Percentiles rank a stretch among this genome's conserved stretches.
These are phyloP conservation scores for Spergularia bocconei DNA, from an alignment of 148 eudicot species.

Conservation along the genomic window DNA sequence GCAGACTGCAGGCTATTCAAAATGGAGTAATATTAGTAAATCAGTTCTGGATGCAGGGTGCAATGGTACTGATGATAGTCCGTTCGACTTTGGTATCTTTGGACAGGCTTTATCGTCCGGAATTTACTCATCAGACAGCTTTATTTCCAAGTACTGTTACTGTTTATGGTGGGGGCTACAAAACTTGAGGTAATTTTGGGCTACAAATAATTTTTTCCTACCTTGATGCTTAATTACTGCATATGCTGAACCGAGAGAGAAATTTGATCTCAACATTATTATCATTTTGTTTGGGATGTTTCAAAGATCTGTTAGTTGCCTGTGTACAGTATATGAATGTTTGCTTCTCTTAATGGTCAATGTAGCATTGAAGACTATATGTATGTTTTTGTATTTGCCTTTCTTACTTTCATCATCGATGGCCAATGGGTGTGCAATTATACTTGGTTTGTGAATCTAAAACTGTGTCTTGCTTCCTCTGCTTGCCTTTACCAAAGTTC, in stretches of 20 bases:
- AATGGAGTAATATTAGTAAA: conserved; percentile 45
- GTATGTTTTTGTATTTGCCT: neutral
- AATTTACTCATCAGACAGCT: conserved; percentile 55
- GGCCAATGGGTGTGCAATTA: too few relatives aligned
- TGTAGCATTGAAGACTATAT: neutral
- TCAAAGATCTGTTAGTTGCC: neutral
- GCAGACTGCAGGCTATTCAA: conserved; percentile 31
- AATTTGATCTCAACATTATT: neutral
- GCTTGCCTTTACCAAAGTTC: too few relatives aligned
- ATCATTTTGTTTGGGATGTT: neutral
- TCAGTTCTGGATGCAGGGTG: conserved; percentile 40
- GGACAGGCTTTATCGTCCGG: conserved; percentile 65
- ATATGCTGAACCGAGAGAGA: neutral
- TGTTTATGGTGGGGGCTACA: conserved; percentile 97
- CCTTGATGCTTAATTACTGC: neutral
- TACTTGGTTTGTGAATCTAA: neutral
- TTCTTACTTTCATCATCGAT: neutral
- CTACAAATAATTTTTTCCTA: neutral
- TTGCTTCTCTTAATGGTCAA: neutral
- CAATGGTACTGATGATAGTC: conserved; percentile 37
- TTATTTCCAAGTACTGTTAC: conserved; percentile 73
- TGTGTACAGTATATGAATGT: neutral
- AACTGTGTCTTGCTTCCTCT: too few relatives aligned
- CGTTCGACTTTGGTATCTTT: conserved; percentile 85
- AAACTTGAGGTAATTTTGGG: conserved; percentile 59